phyloP scores from a whole-genome alignment of 2,329 filamentous ascomycete species.

The Ophiostoma tasmaniense region DNA sequence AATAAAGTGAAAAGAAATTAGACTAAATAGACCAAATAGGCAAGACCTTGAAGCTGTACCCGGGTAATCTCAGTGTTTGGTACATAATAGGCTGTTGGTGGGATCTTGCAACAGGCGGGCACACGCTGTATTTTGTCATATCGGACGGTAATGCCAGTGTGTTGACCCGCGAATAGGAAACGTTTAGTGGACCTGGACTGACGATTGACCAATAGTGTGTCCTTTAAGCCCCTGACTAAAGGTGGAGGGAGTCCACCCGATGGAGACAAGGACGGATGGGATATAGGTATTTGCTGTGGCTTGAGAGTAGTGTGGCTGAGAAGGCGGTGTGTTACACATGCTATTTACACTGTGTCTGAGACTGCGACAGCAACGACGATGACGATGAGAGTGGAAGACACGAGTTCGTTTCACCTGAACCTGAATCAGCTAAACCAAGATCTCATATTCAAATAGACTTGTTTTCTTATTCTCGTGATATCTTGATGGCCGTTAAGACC shows the following conservation, averaged over 20 bases:
- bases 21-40: neutral
- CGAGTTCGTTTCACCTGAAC: neutral
- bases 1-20: neutral
- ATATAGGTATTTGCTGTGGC: neutral
- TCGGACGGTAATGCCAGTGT: neutral
- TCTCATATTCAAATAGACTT: neutral
- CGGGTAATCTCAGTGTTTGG: constrained; percentile 3
- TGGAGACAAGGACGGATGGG: neutral
- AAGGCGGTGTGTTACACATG: neutral
- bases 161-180: neutral
- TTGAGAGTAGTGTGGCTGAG: neutral
- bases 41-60: neutral
- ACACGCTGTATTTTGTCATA: too few relatives aligned
- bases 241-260: neutral
- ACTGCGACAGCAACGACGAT: neutral
- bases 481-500: too few relatives aligned
- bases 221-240: constrained; percentile 17
- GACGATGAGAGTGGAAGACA: neutral
- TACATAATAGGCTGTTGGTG: neutral
- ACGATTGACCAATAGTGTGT: constrained; percentile 16
- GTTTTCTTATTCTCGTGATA: too few relatives aligned
- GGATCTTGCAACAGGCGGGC: too few relatives aligned
- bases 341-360: neutral
- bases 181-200: neutral
- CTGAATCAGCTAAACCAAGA: neutral